These are phyloP conservation scores for Neofusicoccum umdonicola DNA, from an alignment of 2,329 filamentous ascomycete genomes.

Conservation along the genomic window DNA sequence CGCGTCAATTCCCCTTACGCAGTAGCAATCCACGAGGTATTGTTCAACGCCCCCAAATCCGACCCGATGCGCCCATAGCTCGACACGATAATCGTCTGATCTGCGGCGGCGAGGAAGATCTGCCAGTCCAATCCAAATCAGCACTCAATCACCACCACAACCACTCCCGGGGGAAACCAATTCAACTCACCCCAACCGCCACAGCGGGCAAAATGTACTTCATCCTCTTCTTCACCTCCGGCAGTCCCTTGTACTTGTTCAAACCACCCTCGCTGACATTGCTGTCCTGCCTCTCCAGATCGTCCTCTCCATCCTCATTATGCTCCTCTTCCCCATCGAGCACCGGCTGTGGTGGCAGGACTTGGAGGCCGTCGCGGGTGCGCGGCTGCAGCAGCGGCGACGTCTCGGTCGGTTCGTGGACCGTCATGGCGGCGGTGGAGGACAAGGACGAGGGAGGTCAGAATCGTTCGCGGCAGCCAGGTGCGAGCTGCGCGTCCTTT, in stretches of 20 bases:
- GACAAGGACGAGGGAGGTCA: too few relatives aligned
- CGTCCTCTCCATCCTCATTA: constrained; percentile 26
- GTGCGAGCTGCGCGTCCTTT: background rate
- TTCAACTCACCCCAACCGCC: constrained; percentile 56
- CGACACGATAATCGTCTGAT: constrained; percentile 75
- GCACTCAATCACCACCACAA: background rate
- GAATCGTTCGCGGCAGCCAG: too few relatives aligned
- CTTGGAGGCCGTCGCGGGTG: background rate
- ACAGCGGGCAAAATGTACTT: constrained; percentile 61
- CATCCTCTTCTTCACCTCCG: constrained; percentile 51
- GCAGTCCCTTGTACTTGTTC: constrained; percentile 43
- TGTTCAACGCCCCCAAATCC: constrained; percentile 70
- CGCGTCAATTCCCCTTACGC: constrained; percentile 33
- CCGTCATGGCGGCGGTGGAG: constrained; percentile 3
- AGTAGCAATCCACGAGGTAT: constrained; percentile 73
- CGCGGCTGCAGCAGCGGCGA: constrained; percentile 46
- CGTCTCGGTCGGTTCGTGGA: constrained; percentile 43
- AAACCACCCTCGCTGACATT: constrained; percentile 24
- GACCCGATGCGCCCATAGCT: constrained; percentile 76
- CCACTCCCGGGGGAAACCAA: background rate
- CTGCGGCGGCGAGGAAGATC: constrained; percentile 70
- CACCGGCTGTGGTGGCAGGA: constrained; percentile 20
- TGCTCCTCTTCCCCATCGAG: constrained; percentile 27
- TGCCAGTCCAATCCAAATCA: constrained; percentile 29
- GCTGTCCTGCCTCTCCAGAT: constrained; percentile 36